A percentile compares a stretch with the other conserved stretches of the same genome.
Evolutionary conservation across 2,329 filamentous ascomycete species (phyloP).

Genomic region (Nemania sp.): DNA sequence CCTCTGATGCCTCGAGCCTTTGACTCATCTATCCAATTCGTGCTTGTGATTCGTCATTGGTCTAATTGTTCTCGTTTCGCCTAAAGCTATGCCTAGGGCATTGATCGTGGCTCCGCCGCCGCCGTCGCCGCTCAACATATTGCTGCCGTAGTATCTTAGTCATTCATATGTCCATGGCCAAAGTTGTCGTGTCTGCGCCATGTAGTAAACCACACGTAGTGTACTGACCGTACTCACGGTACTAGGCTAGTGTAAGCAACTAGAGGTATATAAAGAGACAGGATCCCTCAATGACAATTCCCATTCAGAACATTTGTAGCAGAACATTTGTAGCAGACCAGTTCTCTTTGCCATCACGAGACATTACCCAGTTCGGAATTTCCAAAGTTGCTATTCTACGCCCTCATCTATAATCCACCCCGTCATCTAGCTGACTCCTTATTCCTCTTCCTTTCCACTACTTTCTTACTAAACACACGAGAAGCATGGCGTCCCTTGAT

Average conservation of each 20-base stretch:
- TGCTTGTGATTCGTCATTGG: slow-evolving; percentile 7
- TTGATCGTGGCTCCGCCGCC: slow-evolving; percentile 27
- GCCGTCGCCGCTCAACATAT: slow-evolving; percentile 8
- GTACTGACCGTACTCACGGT: no score
- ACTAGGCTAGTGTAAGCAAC: neutral
- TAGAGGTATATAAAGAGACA: slow-evolving; percentile 9
- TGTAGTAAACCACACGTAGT: neutral
- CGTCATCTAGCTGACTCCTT: neutral
- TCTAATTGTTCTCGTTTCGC: slow-evolving; percentile 22
- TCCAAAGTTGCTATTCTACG: neutral
- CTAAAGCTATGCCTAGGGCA: slow-evolving; percentile 32
- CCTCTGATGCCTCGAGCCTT: slow-evolving; percentile 18
- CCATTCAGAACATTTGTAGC: slow-evolving; percentile 4
- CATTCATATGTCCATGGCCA: neutral
- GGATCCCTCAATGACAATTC: slow-evolving; percentile 12
- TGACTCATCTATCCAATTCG: slow-evolving; percentile 29
- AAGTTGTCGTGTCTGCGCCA: neutral
- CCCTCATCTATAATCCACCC: neutral
- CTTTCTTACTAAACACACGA: neutral
- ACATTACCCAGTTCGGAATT: slow-evolving; percentile 12
- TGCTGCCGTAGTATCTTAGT: slow-evolving; percentile 6
- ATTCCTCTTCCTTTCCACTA: neutral
- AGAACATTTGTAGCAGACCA: no score
- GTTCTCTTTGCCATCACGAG: neutral
- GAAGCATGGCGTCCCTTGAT: slow-evolving; percentile 26